Evolutionary conservation across 257 asterid species (phyloP), one percentile per base, ranked within the genome.

Genomic region (Striga asiatica): DNA sequence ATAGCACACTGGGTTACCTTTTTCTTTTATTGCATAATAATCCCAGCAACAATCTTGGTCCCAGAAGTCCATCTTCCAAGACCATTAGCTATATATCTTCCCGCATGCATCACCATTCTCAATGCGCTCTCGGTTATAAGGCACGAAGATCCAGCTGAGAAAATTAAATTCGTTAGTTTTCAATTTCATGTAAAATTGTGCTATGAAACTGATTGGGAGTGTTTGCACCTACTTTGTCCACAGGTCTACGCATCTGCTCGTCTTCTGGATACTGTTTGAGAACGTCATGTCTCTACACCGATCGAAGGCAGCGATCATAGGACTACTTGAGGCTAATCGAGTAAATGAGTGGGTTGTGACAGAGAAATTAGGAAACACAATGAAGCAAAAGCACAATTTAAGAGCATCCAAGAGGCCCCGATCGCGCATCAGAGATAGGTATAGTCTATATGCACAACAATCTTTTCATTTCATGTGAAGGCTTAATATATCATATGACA

Each of bases 331-430:
- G 68, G 85, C 85, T 61, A 79, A 56, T 61, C 61, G 92, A 38
- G 92, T 73, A 23, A 84, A 81, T 32, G 92, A 84, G 58, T 84
- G 91, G 91, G 69, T 81, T 34, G 95, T 84, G 67, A 84, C 95
- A 0, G 95, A 84, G 67, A 84, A 84, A 68, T 66, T 84, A 11
- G 95, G 95, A 23, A 81, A 79, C 68, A 29, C 62, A 52, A 50
- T 66, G 77, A 78, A 72, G 65, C 81, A 78, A 62, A 67, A 58
- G 61, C 50, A 54, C 54, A 61, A 28, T 49, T 34, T 65, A 18
- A 78, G 50, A 61, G 58, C 71, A 66, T 35, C 70, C 42, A 73
- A 46, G 74, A 75, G 71, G 56, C 70, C 76, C 56, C 73, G 74
- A 60, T 79, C 78, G 2, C 74, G 79, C 55, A 58, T 81, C 37